These are phyloP conservation scores for Colletotrichum noveboracense DNA, from an alignment of 2,329 filamentous ascomycete genomes.

Conservation along the genomic window DNA sequence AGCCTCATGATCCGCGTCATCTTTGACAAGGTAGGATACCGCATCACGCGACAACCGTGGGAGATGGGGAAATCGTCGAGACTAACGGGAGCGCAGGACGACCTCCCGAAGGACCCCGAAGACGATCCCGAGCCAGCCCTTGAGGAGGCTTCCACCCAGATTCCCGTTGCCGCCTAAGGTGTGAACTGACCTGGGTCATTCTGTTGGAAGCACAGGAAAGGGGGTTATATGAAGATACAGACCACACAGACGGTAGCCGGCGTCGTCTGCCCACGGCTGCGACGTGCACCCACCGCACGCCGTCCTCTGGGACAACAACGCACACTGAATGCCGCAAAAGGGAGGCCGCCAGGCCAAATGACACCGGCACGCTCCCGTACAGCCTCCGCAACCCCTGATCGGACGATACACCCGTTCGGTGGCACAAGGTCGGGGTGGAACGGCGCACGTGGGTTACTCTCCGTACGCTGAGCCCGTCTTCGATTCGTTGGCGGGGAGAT, in stretches of 20 bases:
- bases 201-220: neutral
- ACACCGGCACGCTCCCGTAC: neutral
- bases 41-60: no score
- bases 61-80: neutral
- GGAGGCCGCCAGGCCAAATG: neutral
- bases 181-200: neutral
- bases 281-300: neutral
- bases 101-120: slow-evolving; percentile 45
- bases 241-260: neutral
- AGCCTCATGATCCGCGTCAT: slow-evolving; percentile 97
- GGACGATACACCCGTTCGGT: neutral
- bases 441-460: neutral
- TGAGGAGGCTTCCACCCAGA: slow-evolving; percentile 35
- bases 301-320: neutral
- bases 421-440: neutral
- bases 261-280: neutral
- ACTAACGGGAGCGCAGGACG: slow-evolving; percentile 38
- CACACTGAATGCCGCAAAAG: neutral
- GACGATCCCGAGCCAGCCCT: slow-evolving; percentile 34
- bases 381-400: neutral
- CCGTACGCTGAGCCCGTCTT: neutral
- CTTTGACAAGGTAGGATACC: slow-evolving; percentile 72
- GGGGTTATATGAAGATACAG: neutral
- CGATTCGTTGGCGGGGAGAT: neutral
- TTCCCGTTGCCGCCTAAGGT: slow-evolving; percentile 45